Conservation (phyloP, 1,139 yeast genomes). For the Debaryomyces nepalensis region DNA sequence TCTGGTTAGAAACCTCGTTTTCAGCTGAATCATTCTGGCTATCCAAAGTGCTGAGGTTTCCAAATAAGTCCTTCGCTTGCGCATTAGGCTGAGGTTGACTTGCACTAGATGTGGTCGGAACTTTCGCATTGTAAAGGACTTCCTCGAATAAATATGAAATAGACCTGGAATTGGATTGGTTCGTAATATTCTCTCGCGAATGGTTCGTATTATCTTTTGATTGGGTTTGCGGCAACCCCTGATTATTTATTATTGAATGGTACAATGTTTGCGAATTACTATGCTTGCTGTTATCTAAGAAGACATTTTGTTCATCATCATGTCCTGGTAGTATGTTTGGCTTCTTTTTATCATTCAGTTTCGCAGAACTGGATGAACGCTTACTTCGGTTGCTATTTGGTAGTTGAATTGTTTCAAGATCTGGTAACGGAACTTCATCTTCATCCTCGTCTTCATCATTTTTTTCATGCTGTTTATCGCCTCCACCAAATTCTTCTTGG, state of each 20-base stretch:
- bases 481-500: too few species aligned
- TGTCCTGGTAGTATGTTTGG: constrained; percentile 17
- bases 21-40: constrained; percentile 16
- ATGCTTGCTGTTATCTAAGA: constrained; percentile 29
- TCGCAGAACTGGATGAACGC: constrained; percentile 10
- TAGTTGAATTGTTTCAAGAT: constrained; percentile 30
- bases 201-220: constrained; percentile 28
- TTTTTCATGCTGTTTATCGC: constrained; percentile 8
- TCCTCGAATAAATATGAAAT: constrained; percentile 40
- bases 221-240: constrained; percentile 16
- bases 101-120: not conserved
- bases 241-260: constrained; percentile 31
- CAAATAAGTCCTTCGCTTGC: constrained; percentile 18
- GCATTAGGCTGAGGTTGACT: constrained; percentile 10
- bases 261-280: constrained; percentile 35
- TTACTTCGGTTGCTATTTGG: constrained; percentile 17
- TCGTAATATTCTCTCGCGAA: constrained; percentile 13
- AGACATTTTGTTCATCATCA: constrained; percentile 35
- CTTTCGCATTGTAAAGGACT: constrained; percentile 22
- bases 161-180: constrained; percentile 27
- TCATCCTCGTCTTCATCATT: constrained; percentile 19
- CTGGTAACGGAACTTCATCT: constrained; percentile 28
- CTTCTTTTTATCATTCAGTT: constrained; percentile 12
- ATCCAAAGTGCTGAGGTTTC: constrained; percentile 12
- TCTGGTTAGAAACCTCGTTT: constrained; percentile 22